Conservation (phyloP, 192 early-diverging fungal genomes). For the Coemansia sp. region DNA sequence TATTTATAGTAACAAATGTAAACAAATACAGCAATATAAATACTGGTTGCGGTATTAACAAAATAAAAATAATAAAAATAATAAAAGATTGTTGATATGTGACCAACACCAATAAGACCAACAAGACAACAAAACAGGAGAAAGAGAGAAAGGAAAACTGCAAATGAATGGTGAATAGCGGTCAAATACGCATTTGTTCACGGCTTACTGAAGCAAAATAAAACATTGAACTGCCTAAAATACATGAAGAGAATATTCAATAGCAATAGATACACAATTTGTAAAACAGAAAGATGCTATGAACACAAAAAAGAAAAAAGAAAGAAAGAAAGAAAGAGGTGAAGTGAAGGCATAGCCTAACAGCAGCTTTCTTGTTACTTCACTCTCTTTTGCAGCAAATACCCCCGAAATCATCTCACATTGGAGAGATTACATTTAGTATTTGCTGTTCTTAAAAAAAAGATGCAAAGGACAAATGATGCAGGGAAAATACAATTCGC, state of each 20-base stretch:
- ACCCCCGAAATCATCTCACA: not conserved
- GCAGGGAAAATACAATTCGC: not conserved
- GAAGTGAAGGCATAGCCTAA: not conserved
- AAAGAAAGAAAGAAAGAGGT: not conserved
- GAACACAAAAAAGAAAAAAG: not conserved
- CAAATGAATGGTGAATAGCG: not conserved
- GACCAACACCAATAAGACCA: not conserved
- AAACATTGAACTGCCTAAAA: conserved; percentile 1
- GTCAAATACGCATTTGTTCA: not conserved
- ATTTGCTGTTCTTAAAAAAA: not conserved
- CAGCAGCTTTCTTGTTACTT: not conserved
- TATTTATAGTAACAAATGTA: not conserved
- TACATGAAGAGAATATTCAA: not conserved
- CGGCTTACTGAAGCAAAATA: not conserved
- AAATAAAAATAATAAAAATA: not conserved
- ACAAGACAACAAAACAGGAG: not conserved
- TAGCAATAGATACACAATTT: conserved; percentile 1
- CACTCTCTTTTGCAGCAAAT: not conserved
- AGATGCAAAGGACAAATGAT: not conserved
- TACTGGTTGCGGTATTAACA: not conserved
- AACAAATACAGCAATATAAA: not conserved
- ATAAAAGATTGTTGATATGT: not conserved
- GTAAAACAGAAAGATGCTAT: not conserved
- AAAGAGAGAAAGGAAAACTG: conserved; percentile 4
- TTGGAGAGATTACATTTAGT: not conserved